Conservation (phyloP, 1,139 yeast genomes). For the Kodamaea alishanica region DNA sequence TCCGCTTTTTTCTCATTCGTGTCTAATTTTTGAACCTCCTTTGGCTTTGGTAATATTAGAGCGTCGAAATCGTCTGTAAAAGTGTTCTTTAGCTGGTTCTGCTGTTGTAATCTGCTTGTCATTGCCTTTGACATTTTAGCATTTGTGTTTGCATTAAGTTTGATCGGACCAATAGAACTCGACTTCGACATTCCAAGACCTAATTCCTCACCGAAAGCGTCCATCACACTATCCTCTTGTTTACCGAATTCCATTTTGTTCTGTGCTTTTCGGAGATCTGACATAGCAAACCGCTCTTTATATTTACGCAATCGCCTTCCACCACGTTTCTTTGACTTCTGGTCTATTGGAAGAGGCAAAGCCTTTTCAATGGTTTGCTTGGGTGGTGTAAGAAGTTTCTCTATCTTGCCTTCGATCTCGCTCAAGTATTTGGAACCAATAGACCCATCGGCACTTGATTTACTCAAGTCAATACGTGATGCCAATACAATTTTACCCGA, state of each 20-base stretch:
- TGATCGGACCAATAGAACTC: slow-evolving; percentile 33
- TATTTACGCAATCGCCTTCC: slow-evolving; percentile 77
- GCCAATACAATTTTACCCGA: slow-evolving; percentile 81
- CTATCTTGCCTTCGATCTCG: slow-evolving; percentile 63
- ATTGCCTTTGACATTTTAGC: slow-evolving; percentile 55
- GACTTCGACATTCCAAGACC: slow-evolving; percentile 74
- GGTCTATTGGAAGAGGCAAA: slow-evolving; percentile 77
- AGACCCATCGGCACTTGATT: slow-evolving; percentile 46
- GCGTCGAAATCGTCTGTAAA: slow-evolving; percentile 9
- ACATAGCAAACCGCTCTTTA: slow-evolving; percentile 76
- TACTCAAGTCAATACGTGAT: slow-evolving; percentile 68
- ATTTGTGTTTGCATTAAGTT: slow-evolving; percentile 37
- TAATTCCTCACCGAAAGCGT: slow-evolving; percentile 72
- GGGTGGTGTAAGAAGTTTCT: slow-evolving; percentile 76
- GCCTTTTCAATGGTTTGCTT: slow-evolving; percentile 67
- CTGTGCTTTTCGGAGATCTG: slow-evolving; percentile 79
- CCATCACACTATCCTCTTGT: slow-evolving; percentile 58
- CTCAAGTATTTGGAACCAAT: slow-evolving; percentile 56
- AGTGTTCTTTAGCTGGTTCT: slow-evolving; percentile 5
- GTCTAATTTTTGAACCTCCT: slow-evolving; percentile 1
- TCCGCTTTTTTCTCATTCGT: not conserved
- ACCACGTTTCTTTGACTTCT: slow-evolving; percentile 77
- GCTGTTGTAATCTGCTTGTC: slow-evolving; percentile 38
- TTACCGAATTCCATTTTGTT: slow-evolving; percentile 82
- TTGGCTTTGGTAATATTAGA: slow-evolving; percentile 3